Evolutionary conservation across 371 early-diverging fungal species (phyloP), one percentile per base, ranked within the genome.

Genomic region (Syncephalastrum monosporum): DNA sequence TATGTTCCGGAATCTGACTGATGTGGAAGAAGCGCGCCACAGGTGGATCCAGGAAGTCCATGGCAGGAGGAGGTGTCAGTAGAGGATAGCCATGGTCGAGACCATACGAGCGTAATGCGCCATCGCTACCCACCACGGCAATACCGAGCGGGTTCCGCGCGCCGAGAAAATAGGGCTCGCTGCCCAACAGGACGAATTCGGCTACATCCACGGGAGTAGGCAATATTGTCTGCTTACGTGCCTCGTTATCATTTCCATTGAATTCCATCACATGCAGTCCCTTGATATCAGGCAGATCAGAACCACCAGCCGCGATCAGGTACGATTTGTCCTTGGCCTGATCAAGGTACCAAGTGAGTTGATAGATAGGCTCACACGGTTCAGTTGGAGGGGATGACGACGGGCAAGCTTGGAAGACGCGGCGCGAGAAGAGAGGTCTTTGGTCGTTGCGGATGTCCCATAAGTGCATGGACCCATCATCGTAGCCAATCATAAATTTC

Each of bases 401-500:
- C 17, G 54, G 66, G 12, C 67, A 56, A 0, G 68, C 42, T n/a
- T 81, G 77, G 27, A 78, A 68, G 7, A 80, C 59, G 23, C 72
- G 72, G 23, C 82, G 65, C 7, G 78, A 72, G 10, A 68, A 29
- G 0, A 81, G 41, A 5, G 85, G 83, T 43, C 61, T 61, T 17
- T 59, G 57, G 5, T 80, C 81, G 19, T 69, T 59, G 8, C 63
- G 61, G 0, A 65, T 52, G 49, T 82, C 82, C 82, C 83, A 84
- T 24, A 84, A 60, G 24, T 72, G 78, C 45, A 75, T 60, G 29
- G 62, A 70, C 2, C 85, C 85, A 52, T 82, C 82, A 44, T 84
- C 83, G 41, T 84, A 79, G 13, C 85, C 85, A 5, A 68, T 72
- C 46, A 79, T 71, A 59, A 82, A 81, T 10, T 74, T 61, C n/a